Evolutionary conservation across 2,329 filamentous ascomycete genomes (phyloP), one percentile per base, ranked within the genome.

Genomic region (Beauveria sp.): DNA sequence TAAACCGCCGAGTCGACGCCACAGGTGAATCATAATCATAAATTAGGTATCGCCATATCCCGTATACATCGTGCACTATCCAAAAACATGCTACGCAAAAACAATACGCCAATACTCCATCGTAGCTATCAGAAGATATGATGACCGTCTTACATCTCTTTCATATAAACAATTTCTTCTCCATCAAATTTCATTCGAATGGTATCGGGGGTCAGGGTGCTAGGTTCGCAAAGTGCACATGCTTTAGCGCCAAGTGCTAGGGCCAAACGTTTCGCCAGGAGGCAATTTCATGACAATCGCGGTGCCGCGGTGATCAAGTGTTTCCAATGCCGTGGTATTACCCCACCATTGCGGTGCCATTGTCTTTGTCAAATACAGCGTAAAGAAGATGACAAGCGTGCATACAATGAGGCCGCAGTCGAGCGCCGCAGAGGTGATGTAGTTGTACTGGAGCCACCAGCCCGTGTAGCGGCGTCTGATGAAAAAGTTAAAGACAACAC

Each of bases 361-460:
- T 9, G 79, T 78, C 40, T 77, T 75, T 2, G 86, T 86, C 65
- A 90, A 70, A 61, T 85, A 84, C 30, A 91, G 74, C 1, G 84
- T 80, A 66, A 89, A 84, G 76, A 91, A 89, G 61, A 91, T 86
- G 61, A 91, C 71, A 41, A 91, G 80, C 0, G 86, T 87, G 40
- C 80, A 82, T 22, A 90, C 71, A 14, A 86, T 84, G 5, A 90
- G 78, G 5, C 88, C 88, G 54, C 82, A 83, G 70, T 91, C 88
- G 43, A 91, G 75, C 1, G 85, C 88, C 0, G 88, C 88, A 22
- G 87, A 89, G 0, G 86, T 84, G 68, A 90, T 80, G 70, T 91
- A 91, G 76, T 91, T 91, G 76, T 90, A 91, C 71, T 87, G 84
- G 71, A 88, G 77, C 88, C 88, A 91, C 88, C 88, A 91, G 40